These are phyloP conservation scores for Oleoguttula mirabilis DNA, from an alignment of 495 filamentous ascomycete species.

Conservation along the genomic window DNA sequence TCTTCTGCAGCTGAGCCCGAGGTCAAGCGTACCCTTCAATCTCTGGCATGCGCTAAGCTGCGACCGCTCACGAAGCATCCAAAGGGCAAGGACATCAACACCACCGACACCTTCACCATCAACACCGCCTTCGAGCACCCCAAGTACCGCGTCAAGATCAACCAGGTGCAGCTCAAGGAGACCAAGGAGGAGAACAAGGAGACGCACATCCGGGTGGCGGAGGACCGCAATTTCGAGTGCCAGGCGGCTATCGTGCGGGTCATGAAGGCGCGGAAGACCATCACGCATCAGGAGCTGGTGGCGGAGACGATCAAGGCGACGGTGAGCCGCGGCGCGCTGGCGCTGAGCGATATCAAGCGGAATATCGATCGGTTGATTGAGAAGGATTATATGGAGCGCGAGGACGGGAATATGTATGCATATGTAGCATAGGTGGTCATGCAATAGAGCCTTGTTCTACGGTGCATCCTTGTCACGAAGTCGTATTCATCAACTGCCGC, in stretches of 20 bases:
- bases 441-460: too few species aligned
- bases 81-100: conserved; percentile 65
- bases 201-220: conserved; percentile 78
- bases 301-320: conserved; percentile 82
- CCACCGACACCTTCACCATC: conserved; percentile 66
- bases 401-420: conserved; percentile 60
- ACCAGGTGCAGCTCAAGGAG: conserved; percentile 93
- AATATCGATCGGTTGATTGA: conserved; percentile 98
- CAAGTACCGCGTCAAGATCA: conserved; percentile 93
- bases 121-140: conserved; percentile 64
- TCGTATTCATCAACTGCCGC: too few species aligned
- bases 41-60: conserved; percentile 77
- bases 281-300: conserved; percentile 70
- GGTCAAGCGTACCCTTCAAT: conserved; percentile 81
- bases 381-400: conserved; percentile 87
- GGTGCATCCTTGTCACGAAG: too few species aligned
- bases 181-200: conserved; percentile 83
- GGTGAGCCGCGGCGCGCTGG: conserved; percentile 67
- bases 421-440: conserved; percentile 81
- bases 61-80: conserved; percentile 81
- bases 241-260: conserved; percentile 95
- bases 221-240: conserved; percentile 86
- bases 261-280: conserved; percentile 88
- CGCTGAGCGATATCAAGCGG: conserved; percentile 78
- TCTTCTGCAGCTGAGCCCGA: conserved; percentile 52